Percentiles rank a stretch among this genome's conserved stretches.
Evolutionary conservation across 2,329 filamentous ascomycete genomes (phyloP).

Genomic region (Proliferodiscus dingleyae): DNA sequence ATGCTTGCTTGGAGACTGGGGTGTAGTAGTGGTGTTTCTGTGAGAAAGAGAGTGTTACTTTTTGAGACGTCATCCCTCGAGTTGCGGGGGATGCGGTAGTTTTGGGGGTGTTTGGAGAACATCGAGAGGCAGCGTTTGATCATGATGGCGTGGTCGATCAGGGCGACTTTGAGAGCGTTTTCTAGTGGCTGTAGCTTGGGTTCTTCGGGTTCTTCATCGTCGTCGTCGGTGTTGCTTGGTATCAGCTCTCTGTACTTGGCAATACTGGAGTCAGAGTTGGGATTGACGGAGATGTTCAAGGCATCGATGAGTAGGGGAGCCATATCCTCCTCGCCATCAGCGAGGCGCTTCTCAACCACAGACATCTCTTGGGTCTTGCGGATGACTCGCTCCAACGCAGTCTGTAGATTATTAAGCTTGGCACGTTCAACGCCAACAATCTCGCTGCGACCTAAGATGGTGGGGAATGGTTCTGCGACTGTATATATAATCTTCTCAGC

Average conservation of each 20-base stretch:
- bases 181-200: slow-evolving; percentile 57
- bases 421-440: slow-evolving; percentile 62
- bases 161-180: slow-evolving; percentile 74
- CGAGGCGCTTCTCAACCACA: slow-evolving; percentile 67
- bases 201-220: slow-evolving; percentile 41
- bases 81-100: slow-evolving; percentile 49
- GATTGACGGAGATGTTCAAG: slow-evolving; percentile 70
- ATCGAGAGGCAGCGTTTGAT: slow-evolving; percentile 75
- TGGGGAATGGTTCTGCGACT: slow-evolving; percentile 83
- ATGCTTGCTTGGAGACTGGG: slow-evolving; percentile 3
- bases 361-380: slow-evolving; percentile 86
- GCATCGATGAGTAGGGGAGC: slow-evolving; percentile 68
- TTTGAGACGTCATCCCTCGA: slow-evolving; percentile 56
- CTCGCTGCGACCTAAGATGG: slow-evolving; percentile 82
- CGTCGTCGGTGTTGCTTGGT: slow-evolving; percentile 39
- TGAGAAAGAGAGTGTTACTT: slow-evolving; percentile 41
- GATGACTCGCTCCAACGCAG: slow-evolving; percentile 84
- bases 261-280: slow-evolving; percentile 69
- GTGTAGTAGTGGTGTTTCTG: slow-evolving; percentile 4
- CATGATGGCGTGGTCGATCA: slow-evolving; percentile 84
- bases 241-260: slow-evolving; percentile 72
- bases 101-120: slow-evolving; percentile 54
- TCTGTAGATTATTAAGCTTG: slow-evolving; percentile 69
- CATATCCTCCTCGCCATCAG: slow-evolving; percentile 66
- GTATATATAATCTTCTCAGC: slow-evolving; percentile 82